Conservation (phyloP, 2,329 filamentous ascomycete species). For the Diaporthe capsici region DNA sequence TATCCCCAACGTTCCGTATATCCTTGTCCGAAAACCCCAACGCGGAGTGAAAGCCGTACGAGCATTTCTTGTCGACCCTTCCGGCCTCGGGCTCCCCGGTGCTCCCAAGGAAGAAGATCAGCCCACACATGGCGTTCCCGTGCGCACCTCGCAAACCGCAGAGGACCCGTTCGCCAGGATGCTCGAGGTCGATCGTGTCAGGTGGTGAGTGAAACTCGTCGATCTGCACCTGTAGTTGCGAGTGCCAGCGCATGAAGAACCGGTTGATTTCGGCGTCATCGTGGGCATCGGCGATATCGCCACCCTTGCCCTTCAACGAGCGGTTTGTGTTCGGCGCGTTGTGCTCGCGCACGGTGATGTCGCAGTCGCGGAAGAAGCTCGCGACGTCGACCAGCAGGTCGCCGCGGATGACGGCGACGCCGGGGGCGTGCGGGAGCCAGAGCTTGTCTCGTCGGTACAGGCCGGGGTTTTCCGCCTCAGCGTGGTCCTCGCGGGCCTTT, state of each 20-base stretch:
- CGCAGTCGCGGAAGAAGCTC: slow-evolving; percentile 14
- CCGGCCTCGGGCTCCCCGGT: not conserved
- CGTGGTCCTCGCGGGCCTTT: not conserved
- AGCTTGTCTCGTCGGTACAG: not conserved
- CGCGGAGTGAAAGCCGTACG: not conserved
- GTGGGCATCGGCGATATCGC: not conserved
- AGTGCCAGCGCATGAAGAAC: not conserved
- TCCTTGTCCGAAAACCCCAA: rapidly evolving
- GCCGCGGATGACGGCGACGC: not conserved
- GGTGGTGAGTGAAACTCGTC: not conserved
- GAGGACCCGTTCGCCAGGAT: not conserved
- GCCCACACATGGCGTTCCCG: not conserved
- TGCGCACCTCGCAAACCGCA: not conserved
- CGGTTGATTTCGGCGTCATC: not conserved
- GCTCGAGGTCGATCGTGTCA: not conserved
- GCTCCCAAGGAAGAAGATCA: not conserved
- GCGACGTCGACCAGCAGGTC: not conserved
- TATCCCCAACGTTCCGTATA: not conserved
- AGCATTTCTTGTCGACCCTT: not conserved
- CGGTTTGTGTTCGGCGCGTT: not conserved
- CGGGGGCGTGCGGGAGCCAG: not conserved
- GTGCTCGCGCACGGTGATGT: not conserved
- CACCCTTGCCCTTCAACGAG: not conserved
- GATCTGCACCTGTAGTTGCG: not conserved
- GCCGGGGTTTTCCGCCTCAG: not conserved